Evolutionary conservation across 2,329 filamentous ascomycete species (phyloP), one percentile per base, ranked within the genome.

Genomic region (Monilinia aucupariae): DNA sequence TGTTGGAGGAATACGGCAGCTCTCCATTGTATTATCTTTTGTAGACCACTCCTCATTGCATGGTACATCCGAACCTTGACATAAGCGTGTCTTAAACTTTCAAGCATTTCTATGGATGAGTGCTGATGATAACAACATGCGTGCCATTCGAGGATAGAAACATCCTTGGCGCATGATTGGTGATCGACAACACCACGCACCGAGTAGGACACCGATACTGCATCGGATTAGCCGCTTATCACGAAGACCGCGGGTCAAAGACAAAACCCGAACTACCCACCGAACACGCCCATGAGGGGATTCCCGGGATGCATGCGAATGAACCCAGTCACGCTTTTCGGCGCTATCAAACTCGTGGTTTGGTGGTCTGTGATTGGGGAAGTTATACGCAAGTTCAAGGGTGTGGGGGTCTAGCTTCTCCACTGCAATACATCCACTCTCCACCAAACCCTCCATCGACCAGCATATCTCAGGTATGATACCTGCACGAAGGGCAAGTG

Each of bases 361-460:
- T 47, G 41, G 12, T 56, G 53, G 41, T 47, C 53, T 56, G 53
- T 47, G 53, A 47, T 56, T 56, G 53, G 53, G 41, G 41, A 56
- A 22, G 53, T 58, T 48, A 27, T 25, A 58, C 47, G 54, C 27
- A 58, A 48, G 13, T 47, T 58, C 54, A 58, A 47, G 54, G 54
- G 13, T 58, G 41, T 47, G 39, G 53, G 39, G 53, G n/a, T 27
- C 53, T 20, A 45, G 25, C 27, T 32, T 58, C 54, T 58, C 43
- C 41, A 34, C 50, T 34, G 34, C 54, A 34, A 6, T 58, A 13
- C 34, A 27, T 48, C 54, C 54, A 58, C 48, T 58, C 54, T 47
- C 54, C 54, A 56, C 54, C 13, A 9, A 32, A 56, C n/a, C 34
- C 54, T 58, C 41, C 54, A 47, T 34, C 54, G 45, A 47, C 41